A percentile compares a stretch with the other conserved stretches of the same genome.
Evolutionary conservation across 2,329 filamentous ascomycete species (phyloP).

Genomic region (Paramyrothecium roridum): DNA sequence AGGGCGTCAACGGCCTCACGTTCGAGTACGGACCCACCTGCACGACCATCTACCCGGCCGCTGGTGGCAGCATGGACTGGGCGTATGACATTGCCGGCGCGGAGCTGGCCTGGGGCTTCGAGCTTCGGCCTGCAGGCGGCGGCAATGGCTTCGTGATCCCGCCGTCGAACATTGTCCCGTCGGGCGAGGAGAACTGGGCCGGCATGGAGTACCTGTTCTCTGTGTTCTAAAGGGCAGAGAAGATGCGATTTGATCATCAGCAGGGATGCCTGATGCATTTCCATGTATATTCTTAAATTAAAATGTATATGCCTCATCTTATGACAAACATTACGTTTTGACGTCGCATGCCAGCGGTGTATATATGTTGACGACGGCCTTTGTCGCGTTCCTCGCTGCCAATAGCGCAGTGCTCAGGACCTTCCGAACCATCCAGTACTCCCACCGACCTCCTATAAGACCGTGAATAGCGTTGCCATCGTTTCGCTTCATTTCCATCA

Average conservation of each 20-base stretch:
- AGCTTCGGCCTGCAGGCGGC: conserved; percentile 22
- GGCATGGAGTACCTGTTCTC: conserved; percentile 55
- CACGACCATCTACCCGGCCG: conserved; percentile 53
- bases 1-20: conserved; percentile 25
- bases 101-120: conserved; percentile 27
- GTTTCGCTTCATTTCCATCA: too few species aligned
- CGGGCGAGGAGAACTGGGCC: conserved; percentile 29
- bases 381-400: too few species aligned
- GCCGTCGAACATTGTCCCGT: conserved; percentile 29
- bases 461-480: too few species aligned
- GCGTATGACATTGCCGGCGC: conserved; percentile 31
- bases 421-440: too few species aligned
- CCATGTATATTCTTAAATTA: neutral
- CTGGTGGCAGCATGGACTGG: conserved; percentile 36
- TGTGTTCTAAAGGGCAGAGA: neutral
- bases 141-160: conserved; percentile 32
- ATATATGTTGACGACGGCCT: too few species aligned
- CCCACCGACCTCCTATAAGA: too few species aligned
- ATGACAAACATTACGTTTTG: too few species aligned
- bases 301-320: too few species aligned
- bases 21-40: conserved; percentile 46
- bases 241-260: too few species aligned
- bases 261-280: neutral
- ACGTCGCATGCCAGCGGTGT: too few species aligned
- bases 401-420: too few species aligned